Evolutionary conservation across 2,329 filamentous ascomycete genomes (phyloP), one percentile per base, ranked within the genome.

Genomic region (Orbilia quercus): DNA sequence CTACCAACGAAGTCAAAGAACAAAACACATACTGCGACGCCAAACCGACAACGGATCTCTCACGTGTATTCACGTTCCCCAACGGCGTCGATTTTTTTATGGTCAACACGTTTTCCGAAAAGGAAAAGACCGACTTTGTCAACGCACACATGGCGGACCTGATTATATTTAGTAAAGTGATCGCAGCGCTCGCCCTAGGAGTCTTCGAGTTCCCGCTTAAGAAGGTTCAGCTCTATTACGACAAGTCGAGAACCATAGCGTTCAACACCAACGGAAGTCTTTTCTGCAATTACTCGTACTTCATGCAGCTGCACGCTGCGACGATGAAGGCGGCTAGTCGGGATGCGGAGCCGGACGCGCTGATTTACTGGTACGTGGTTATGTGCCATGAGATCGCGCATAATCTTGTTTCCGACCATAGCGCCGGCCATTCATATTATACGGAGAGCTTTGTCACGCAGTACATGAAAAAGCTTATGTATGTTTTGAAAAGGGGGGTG

Each of bases 351-450:
- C 84, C 87, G 2, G 90, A 95, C 73, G 91, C 91, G 1, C 83
- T 88, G 66, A 86, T 90, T 0, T 96, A 93, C 84, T 98, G 94
- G 94, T 97, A 90, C 87, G 90, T 96, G 75, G 92, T 95, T n/a
- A 80, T 97, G 74, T 96, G 92, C 75, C 95, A 99, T 80, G 96
- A 99, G 82, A 82, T 99, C 80, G 93, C 95, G 67, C 95, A 99
- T 82, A 99, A 99, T 80, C 82, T 99, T 62, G 91, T 96, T 7
- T 82, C 59, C n/a, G 70, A 69, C 31, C 70, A 74, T 38, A 69
- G 63, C n/a, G 70, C 70, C 1, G 70, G 57, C 7, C 70, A 74
- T 31, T 74, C 70, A n/a, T 74, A 69, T 23, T 74, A 74, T 42
- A 74, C 70, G 9, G 70, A 74, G 28, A 69, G 63, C 23, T 74